phyloP scores from a whole-genome alignment of 1,284 basidiomycete species.

The Heterobasidion parviporum region DNA sequence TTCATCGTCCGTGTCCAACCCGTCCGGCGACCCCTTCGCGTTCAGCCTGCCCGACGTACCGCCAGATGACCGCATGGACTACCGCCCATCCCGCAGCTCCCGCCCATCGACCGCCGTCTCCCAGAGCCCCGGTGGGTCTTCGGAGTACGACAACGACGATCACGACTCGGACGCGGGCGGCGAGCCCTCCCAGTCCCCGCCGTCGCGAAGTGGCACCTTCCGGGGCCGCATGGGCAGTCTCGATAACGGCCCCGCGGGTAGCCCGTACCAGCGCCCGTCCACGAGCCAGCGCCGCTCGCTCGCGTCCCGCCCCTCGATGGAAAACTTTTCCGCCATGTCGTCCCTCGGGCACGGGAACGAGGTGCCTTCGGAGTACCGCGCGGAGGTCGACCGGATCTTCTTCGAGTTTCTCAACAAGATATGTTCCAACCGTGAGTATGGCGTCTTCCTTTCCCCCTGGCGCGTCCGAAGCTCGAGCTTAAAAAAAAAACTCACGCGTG shows the following conservation, averaged over 20 bases:
- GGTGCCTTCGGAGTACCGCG: conserved; percentile 73
- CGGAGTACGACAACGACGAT: conserved; percentile 28
- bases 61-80: conserved; percentile 13
- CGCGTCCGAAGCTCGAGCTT: too few species aligned
- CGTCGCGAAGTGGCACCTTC: conserved; percentile 7
- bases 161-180: conserved; percentile 19
- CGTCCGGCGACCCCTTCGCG: conserved; percentile 36
- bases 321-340: conserved; percentile 18
- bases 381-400: conserved; percentile 86
- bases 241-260: conserved; percentile 4
- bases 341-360: conserved; percentile 43
- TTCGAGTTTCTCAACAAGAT: conserved; percentile 82
- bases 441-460: too few species aligned
- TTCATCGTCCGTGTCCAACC: conserved; percentile 33
- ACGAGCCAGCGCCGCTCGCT: conserved; percentile 13
- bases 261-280: background rate
- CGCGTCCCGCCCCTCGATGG: conserved; percentile 18
- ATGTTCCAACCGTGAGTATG: conserved; percentile 81
- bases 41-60: conserved; percentile 26
- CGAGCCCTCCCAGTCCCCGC: conserved; percentile 13
- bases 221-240: conserved; percentile 16
- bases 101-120: conserved; percentile 22
- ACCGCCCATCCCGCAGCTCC: conserved; percentile 12
- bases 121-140: conserved; percentile 19
- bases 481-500: too few species aligned